Evolutionary conservation across 192 early-diverging fungal species (phyloP), one percentile per base, ranked within the genome.

Genomic region (Umbelopsis isabellina): DNA sequence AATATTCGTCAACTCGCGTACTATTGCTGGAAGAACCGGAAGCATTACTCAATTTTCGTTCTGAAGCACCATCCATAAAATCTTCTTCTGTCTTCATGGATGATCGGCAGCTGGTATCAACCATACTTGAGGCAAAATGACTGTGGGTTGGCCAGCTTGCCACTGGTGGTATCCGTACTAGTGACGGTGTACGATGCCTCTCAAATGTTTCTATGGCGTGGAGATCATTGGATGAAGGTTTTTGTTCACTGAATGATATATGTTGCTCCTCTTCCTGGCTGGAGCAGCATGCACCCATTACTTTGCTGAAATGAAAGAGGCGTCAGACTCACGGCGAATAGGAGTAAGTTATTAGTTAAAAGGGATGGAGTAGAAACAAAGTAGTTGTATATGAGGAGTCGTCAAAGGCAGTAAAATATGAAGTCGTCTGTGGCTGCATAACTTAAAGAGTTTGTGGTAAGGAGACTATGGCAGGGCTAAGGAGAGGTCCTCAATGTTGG

Each of bases 31-130:
- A 61, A 13, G 51, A 23, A 3, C 25, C 55, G 25, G 55, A 61
- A 11, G 55, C 55, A 33, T 61, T 35, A 16, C 55, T 61, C 30
- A 61, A 18, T 61, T 61, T 61, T 22, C 55, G 55, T 16, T 35
- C 18, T 11, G 55, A 35, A 18, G 55, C 55, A 18, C 55, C 55
- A 35, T 61, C 55, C 55, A 61, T 61, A 13, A 61, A 61, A n/a
- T 61, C 55, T 15, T 61, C 55, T 61, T 61, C 55, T 3, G 30
- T 61, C 33, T 30, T 61, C 55, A 61, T 35, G 16, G 55, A 61
- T 30, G 55, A 61, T 16, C 55, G 55, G 30, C 27, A 25, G 27
- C 55, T 61, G 6, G 13, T 55, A 25, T 55, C 52, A 20, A 35
- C 7, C 23, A 27, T 16, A 35, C 23, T 58, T 58, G 53, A 13